Percentiles rank a stretch among this genome's conserved stretches.
These are phyloP conservation scores for Coriolopsis trogii DNA, from an alignment of 1,284 basidiomycete genomes.

Conservation along the genomic window DNA sequence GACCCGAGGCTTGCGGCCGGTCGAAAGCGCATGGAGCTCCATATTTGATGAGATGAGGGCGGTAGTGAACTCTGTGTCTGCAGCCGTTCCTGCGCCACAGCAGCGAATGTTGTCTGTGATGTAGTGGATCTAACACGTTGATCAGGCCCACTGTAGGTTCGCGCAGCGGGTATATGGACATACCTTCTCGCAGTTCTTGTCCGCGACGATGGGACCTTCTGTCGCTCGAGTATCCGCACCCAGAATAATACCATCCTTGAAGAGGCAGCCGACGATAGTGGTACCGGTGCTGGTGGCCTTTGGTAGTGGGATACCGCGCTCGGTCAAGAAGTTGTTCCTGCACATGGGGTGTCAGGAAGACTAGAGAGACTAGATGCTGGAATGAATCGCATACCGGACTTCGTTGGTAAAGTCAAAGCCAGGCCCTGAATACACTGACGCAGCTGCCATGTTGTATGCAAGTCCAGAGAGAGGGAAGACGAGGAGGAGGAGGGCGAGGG, in stretches of 20 bases:
- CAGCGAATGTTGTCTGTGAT: slow-evolving; percentile 94
- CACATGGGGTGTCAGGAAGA: slow-evolving; percentile 9
- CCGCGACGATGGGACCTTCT: slow-evolving; percentile 93
- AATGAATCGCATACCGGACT: slow-evolving; percentile 30
- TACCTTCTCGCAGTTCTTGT: slow-evolving; percentile 99
- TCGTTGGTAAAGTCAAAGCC: slow-evolving; percentile 44
- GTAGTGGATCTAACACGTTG: slow-evolving; percentile 83
- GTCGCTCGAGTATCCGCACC: slow-evolving; percentile 98
- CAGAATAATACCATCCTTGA: slow-evolving; percentile 91
- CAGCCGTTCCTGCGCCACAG: slow-evolving; percentile 98
- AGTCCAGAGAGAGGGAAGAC: neutral
- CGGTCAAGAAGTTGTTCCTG: slow-evolving; percentile 81
- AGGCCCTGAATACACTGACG: slow-evolving; percentile 30
- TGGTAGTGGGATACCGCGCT: slow-evolving; percentile 70
- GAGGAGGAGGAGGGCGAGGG: slow-evolving; percentile 6
- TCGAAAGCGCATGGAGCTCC: slow-evolving; percentile 85
- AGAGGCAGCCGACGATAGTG: slow-evolving; percentile 97
- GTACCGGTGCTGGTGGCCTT: slow-evolving; percentile 96
- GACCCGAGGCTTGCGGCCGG: slow-evolving; percentile 86
- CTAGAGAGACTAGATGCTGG: neutral
- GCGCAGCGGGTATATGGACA: slow-evolving; percentile 13
- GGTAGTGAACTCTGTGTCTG: slow-evolving; percentile 96
- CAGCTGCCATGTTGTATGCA: slow-evolving; percentile 30
- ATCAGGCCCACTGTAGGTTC: neutral
- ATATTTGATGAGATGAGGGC: slow-evolving; percentile 94